Percentiles rank a stretch among this genome's conserved stretches.
Conservation (phyloP, 139 green algal species). For the Chlorella sorokiniana region DNA sequence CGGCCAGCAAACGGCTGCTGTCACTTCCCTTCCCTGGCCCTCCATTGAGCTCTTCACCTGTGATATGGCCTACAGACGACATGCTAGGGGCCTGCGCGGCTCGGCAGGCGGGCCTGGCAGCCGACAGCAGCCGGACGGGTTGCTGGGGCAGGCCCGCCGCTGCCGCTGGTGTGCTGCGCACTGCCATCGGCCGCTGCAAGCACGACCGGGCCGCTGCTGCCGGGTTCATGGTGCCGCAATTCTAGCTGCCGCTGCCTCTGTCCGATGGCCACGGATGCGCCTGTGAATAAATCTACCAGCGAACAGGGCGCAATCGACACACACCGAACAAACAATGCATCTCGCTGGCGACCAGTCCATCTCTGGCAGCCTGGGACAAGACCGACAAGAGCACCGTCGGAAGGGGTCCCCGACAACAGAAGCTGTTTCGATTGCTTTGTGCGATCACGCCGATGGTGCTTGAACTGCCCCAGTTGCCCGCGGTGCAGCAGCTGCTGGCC, state of each 20-base stretch:
- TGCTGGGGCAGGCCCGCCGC: neutral
- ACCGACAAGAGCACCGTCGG: too few relatives aligned
- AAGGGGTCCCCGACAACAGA: too few relatives aligned
- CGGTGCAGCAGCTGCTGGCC: conserved; percentile 5
- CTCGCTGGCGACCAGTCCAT: neutral
- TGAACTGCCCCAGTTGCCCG: neutral
- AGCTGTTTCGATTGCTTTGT: neutral
- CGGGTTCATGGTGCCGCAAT: neutral
- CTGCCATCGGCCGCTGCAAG: neutral
- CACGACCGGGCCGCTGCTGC: neutral
- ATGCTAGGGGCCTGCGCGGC: neutral
- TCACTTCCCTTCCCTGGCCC: too few relatives aligned
- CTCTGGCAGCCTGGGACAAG: neutral
- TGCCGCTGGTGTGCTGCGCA: neutral
- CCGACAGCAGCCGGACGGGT: neutral
- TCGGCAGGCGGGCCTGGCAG: too few relatives aligned
- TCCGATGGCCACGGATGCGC: neutral
- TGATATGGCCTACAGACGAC: neutral
- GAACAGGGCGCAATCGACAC: neutral
- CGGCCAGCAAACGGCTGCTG: neutral
- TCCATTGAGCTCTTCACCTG: neutral
- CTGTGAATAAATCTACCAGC: neutral
- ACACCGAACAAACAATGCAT: neutral
- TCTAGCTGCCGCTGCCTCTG: neutral
- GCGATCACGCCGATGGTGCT: neutral